phyloP scores from a whole-genome alignment of 1,139 yeast species.

The Protomyces pachydermus region DNA sequence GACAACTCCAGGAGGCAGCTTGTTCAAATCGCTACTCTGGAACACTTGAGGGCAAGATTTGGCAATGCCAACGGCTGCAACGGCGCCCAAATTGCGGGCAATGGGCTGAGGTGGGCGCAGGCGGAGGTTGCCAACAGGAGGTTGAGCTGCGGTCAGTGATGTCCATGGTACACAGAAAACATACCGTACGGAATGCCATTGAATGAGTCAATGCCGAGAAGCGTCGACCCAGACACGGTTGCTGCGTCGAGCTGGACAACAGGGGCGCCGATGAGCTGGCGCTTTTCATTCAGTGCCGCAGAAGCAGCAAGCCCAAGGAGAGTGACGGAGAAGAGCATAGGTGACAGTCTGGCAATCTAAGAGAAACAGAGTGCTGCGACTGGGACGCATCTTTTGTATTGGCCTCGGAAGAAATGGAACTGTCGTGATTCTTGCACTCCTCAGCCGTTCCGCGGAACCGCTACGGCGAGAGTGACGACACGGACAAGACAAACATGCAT shows the following conservation, averaged over 20 bases:
- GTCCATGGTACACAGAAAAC: slow-evolving; percentile 13
- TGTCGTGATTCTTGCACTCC: too few species aligned
- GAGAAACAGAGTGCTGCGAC: too few species aligned
- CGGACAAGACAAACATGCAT: too few species aligned
- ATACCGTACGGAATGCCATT: slow-evolving; percentile 19
- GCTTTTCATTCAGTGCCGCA: background rate
- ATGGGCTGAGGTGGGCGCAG: background rate
- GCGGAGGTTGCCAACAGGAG: slow-evolving; percentile 17
- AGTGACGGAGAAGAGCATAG: background rate
- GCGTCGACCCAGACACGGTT: background rate
- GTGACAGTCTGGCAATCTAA: background rate
- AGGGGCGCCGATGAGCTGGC: background rate
- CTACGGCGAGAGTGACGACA: too few species aligned
- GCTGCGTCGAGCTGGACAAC: background rate
- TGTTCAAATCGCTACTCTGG: background rate
- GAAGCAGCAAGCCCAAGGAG: background rate
- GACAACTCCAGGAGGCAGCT: slow-evolving; percentile 12
- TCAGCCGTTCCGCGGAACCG: too few species aligned
- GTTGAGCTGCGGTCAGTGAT: background rate
- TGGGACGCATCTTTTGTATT: too few species aligned
- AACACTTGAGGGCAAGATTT: background rate
- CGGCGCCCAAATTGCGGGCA: slow-evolving; percentile 23
- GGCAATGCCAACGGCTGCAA: background rate
- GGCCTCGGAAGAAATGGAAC: too few species aligned
- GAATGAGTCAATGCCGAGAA: background rate